These are phyloP conservation scores for Tephrocybe sp. DNA, from an alignment of 768 basidiomycete species.

Conservation along the genomic window DNA sequence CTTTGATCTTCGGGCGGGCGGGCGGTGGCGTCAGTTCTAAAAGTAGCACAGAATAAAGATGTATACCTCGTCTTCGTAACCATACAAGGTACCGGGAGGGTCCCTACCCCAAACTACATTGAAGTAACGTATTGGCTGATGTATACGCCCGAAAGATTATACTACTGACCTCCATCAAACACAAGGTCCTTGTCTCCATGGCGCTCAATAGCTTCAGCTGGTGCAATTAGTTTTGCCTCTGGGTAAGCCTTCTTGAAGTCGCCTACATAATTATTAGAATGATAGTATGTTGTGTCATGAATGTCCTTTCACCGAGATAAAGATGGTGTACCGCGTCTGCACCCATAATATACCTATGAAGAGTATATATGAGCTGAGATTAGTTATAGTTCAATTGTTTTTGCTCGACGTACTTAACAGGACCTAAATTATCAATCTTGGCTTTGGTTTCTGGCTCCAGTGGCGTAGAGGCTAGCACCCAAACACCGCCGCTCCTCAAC, in stretches of 20 bases:
- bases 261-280: conserved; percentile 24
- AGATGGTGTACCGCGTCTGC: conserved; percentile 57
- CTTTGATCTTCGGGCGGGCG: conserved; percentile 35
- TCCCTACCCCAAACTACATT: conserved; percentile 51
- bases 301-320: conserved; percentile 52
- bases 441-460: conserved; percentile 60
- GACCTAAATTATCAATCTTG: conserved; percentile 61
- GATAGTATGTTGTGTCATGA: neutral
- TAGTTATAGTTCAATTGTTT: neutral
- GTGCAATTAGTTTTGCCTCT: conserved; percentile 64
- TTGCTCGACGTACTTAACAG: conserved; percentile 51
- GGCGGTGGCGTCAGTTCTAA: neutral
- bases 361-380: neutral
- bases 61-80: conserved; percentile 64
- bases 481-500: conserved; percentile 63
- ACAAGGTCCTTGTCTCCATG: conserved; percentile 46
- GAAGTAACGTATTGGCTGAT: neutral
- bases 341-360: conserved; percentile 51
- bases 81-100: conserved; percentile 57
- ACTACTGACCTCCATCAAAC: conserved; percentile 57
- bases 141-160: neutral
- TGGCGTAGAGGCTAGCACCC: conserved; percentile 77
- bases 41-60: neutral
- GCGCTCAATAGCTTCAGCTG: conserved; percentile 48
- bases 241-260: conserved; percentile 67